Base-by-base conservation (phyloP, 352 stramenopile species). In the Globisporangium perplexum region DNA sequence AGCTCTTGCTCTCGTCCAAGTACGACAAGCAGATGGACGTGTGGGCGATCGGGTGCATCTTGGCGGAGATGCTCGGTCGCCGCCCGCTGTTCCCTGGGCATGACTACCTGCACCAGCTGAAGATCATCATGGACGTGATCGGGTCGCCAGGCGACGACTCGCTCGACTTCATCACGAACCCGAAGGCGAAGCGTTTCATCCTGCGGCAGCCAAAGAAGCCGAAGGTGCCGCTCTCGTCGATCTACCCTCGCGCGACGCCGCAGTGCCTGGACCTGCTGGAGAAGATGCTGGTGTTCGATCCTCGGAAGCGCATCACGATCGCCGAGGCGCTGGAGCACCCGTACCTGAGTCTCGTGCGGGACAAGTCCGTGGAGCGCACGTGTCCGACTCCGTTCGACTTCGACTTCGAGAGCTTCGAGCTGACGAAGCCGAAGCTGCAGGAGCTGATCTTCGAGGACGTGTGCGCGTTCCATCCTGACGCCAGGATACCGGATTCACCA, bases 211-310 rank as follows among this genome's bases (percentile, higher is more conserved):
- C 84, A 1, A 92, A 94, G 69, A 95, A 95, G 38, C 82, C 82
- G 1, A 86, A 86, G 59, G 77, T 95, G 17, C 77, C 74, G 22
- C 72, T 95, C 7, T 83, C 83, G 15, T 88, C 80, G 0, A 70
- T 97, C 8, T 98, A 96, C 63, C 83, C 87, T 7, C 75, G 84
- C 38, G 86, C 87, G 14, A 94, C 72, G 17, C 68, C 81, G 5
- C 66, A 84, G 47, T 95, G 83, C 26, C 66, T 97, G 7, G 88
- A 98, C 67, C 57, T 98, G 41, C 72, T 98, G 5, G 74, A 97
- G 50, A 89, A 90, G 50, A 97, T 98, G 88, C 77, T 98, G 11
- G 70, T 90, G 11, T 98, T 98, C 33, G 90, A 98, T 64, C 94
- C 95, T 14, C 69, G 74, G 23, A 94, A 86, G 57, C 77, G 83